Percentiles rank a stretch among this genome's conserved stretches.
These are phyloP conservation scores for Polytolypa hystricis DNA, from an alignment of 2,329 filamentous ascomycete species.

Conservation along the genomic window DNA sequence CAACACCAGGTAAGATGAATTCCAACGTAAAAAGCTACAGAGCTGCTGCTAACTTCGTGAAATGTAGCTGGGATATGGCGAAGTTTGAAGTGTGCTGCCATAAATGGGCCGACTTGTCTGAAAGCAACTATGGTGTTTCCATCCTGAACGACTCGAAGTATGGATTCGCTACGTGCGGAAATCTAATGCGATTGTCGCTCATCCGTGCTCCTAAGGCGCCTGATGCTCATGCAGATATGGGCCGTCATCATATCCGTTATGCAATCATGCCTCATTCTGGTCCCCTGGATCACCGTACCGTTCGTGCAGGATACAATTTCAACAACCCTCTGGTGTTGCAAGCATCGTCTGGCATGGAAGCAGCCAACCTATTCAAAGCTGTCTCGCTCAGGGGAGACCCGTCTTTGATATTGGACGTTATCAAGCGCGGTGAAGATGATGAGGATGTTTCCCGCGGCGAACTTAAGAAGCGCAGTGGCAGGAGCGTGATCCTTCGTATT, in stretches of 20 bases:
- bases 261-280: conserved; percentile 80
- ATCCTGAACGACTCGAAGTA: conserved; percentile 95
- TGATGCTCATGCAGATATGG: conserved; percentile 91
- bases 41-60: conserved; percentile 17
- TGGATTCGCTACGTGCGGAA: conserved; percentile 82
- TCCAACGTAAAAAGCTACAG: too few relatives aligned
- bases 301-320: conserved; percentile 79
- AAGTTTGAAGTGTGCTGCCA: conserved; percentile 96
- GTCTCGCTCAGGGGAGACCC: conserved; percentile 56
- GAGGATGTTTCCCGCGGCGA: conserved; percentile 52
- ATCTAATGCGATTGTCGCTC: conserved; percentile 77
- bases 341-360: conserved; percentile 21
- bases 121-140: conserved; percentile 79
- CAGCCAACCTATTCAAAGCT: conserved; percentile 33
- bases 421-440: conserved; percentile 90
- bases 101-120: conserved; percentile 84
- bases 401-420: conserved; percentile 69
- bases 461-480: conserved; percentile 55
- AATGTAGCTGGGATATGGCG: conserved; percentile 74
- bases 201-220: conserved; percentile 84
- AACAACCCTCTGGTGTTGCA: conserved; percentile 65
- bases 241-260: conserved; percentile 74
- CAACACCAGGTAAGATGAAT: conserved; percentile 66
- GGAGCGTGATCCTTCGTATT: conserved; percentile 70
- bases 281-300: conserved; percentile 57